A percentile compares a stretch with the other conserved stretches of the same genome.
phyloP scores from a whole-genome alignment of 1,139 yeast genomes.

The Hyphopichia fennica region DNA sequence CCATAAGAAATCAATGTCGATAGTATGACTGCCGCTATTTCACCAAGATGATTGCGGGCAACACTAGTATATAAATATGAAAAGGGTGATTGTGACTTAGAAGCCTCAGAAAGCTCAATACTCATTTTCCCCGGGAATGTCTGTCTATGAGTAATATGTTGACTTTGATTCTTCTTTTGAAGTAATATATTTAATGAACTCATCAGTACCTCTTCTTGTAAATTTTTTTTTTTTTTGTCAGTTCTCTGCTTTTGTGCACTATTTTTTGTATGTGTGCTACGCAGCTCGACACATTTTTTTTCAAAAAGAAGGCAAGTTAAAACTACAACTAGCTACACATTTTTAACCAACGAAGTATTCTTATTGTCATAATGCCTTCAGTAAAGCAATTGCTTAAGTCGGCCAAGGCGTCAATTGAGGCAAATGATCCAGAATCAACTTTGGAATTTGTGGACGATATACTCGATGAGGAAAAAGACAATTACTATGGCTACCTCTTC shows the following conservation, averaged over 20 bases:
- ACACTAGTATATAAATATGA: slow-evolving; percentile 57
- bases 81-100: slow-evolving; percentile 59
- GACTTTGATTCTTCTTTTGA: too few species aligned
- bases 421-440: slow-evolving; percentile 59
- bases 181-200: too few species aligned
- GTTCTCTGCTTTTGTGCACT: too few species aligned
- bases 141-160: too few species aligned
- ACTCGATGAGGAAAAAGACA: slow-evolving; percentile 51
- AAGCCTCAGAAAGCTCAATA: slow-evolving; percentile 17
- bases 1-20: slow-evolving; percentile 61
- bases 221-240: too few species aligned
- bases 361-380: background rate
- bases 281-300: too few species aligned
- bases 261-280: too few species aligned
- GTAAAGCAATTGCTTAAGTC: slow-evolving; percentile 50
- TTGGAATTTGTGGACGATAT: slow-evolving; percentile 52
- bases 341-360: too few species aligned
- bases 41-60: slow-evolving; percentile 60
- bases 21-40: slow-evolving; percentile 57
- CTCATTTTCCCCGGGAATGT: slow-evolving; percentile 11
- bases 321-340: too few species aligned
- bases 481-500: slow-evolving; percentile 67
- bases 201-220: too few species aligned
- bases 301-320: too few species aligned
- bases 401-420: slow-evolving; percentile 58